phyloP scores from a whole-genome alignment of 2,329 filamentous ascomycete species.

The Beauveria pseudobassiana region DNA sequence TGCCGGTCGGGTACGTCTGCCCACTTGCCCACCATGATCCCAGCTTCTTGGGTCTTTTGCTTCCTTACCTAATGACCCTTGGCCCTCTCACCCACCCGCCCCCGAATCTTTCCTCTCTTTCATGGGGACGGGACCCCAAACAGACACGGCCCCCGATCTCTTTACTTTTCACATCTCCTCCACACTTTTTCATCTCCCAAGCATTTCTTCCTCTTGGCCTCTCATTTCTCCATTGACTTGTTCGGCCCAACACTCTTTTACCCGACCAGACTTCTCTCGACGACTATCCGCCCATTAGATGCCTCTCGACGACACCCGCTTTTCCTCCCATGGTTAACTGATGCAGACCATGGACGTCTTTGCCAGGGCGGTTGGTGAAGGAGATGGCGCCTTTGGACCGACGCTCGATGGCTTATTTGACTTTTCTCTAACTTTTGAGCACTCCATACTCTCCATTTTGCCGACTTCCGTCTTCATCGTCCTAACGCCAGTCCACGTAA shows the following conservation, averaged over 20 bases:
- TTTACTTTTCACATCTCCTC: constrained; percentile 2
- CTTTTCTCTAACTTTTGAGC: constrained; percentile 9
- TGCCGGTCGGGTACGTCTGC: no score
- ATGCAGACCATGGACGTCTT: constrained; percentile 4
- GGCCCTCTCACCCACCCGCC: neutral
- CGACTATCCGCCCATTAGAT: neutral
- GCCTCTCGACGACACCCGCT: constrained; percentile 1
- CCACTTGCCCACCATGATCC: neutral
- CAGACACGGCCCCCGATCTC: constrained; percentile 9
- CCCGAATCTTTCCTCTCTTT: constrained; percentile 6
- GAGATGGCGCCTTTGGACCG: constrained; percentile 7
- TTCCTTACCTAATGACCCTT: constrained; percentile 1
- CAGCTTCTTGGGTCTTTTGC: neutral
- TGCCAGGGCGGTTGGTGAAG: neutral
- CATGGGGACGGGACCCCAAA: constrained; percentile 8
- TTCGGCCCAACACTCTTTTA: neutral
- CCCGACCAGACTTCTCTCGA: neutral
- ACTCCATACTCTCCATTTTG: constrained; percentile 6
- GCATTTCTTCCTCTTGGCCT: neutral
- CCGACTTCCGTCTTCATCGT: constrained; percentile 13
- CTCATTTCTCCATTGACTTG: neutral
- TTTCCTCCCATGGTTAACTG: constrained; percentile 2
- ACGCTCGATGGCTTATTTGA: constrained; percentile 6
- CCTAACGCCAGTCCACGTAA: constrained; percentile 9
- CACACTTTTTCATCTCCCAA: constrained; percentile 1